Conservation (phyloP, 306 rosid genomes). For the Ceratonia siliqua region DNA sequence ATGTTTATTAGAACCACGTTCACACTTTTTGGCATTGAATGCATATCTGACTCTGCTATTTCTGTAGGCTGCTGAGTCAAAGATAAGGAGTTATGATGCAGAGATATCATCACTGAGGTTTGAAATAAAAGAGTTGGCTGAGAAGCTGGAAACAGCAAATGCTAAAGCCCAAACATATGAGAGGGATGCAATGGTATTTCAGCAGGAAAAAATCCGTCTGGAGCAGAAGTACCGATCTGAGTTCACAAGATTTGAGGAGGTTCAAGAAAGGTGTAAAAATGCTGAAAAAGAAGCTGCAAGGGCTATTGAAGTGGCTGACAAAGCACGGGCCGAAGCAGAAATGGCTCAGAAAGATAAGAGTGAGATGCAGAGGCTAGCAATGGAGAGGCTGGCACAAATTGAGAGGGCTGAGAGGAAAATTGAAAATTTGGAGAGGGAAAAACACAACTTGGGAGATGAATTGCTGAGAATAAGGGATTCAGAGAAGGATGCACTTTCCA, state of each 20-base stretch:
- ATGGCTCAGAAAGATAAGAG: constrained; percentile 66
- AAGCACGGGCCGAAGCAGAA: constrained; percentile 66
- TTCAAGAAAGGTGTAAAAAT: constrained; percentile 62
- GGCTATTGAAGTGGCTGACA: constrained; percentile 75
- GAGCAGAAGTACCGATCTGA: constrained; percentile 69
- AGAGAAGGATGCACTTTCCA: constrained; percentile 57
- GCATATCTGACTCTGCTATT: constrained; percentile 8
- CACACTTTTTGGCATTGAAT: background rate
- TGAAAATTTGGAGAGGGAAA: constrained; percentile 65
- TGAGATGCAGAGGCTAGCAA: constrained; percentile 82
- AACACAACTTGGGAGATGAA: constrained; percentile 47
- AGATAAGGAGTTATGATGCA: constrained; percentile 61
- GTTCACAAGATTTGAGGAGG: constrained; percentile 64
- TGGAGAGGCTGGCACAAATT: constrained; percentile 64
- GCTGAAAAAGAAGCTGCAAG: constrained; percentile 71
- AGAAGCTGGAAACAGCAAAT: constrained; percentile 57
- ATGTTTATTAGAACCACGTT: background rate
- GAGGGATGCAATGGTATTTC: constrained; percentile 60
- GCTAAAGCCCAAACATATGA: constrained; percentile 67
- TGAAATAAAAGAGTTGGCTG: constrained; percentile 55
- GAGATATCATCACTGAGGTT: constrained; percentile 57
- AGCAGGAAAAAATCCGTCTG: constrained; percentile 70
- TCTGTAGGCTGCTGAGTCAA: constrained; percentile 78
- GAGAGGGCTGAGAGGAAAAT: constrained; percentile 75
- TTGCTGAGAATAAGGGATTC: constrained; percentile 53